Conservation (phyloP, 1,284 basidiomycete species). For the Ceratobasidium theobromae region DNA sequence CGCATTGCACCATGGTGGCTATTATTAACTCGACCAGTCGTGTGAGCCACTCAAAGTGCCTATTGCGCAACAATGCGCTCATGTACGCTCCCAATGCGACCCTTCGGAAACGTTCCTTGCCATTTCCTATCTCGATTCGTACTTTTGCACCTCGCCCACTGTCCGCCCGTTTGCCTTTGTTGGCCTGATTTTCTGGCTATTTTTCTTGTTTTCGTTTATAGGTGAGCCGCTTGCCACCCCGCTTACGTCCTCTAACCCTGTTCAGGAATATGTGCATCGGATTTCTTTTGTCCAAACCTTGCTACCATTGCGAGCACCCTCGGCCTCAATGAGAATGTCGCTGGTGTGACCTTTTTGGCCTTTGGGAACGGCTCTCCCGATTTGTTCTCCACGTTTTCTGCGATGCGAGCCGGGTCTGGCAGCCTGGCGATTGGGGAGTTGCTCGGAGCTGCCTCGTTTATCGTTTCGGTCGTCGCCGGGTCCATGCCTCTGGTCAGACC, state of each 20-base stretch:
- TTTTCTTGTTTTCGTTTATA: slow-evolving; percentile 74
- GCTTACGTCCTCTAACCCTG: slow-evolving; percentile 42
- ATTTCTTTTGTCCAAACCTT: slow-evolving; percentile 95
- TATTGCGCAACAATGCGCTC: slow-evolving; percentile 59
- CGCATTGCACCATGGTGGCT: too few relatives aligned
- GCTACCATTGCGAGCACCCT: slow-evolving; percentile 80
- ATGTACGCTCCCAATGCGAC: slow-evolving; percentile 59
- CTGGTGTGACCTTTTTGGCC: slow-evolving; percentile 90
- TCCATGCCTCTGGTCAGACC: slow-evolving; percentile 95
- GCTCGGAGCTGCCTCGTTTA: slow-evolving; percentile 93
- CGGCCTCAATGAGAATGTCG: slow-evolving; percentile 85
- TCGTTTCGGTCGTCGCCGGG: slow-evolving; percentile 92
- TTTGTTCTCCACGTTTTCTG: slow-evolving; percentile 92
- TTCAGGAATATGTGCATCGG: slow-evolving; percentile 87
- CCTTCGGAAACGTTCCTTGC: slow-evolving; percentile 62
- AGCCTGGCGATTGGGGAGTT: slow-evolving; percentile 93
- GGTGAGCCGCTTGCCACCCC: neutral
- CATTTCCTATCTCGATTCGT: slow-evolving; percentile 65
- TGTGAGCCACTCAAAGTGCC: slow-evolving; percentile 62
- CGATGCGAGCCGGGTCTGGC: slow-evolving; percentile 84
- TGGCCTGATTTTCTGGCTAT: slow-evolving; percentile 69
- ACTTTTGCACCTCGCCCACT: slow-evolving; percentile 62
- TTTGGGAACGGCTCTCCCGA: slow-evolving; percentile 94
- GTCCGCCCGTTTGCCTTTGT: slow-evolving; percentile 60
- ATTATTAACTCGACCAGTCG: slow-evolving; percentile 43